These are phyloP conservation scores for Xylaria venustula DNA, from an alignment of 495 filamentous ascomycete genomes.

Conservation along the genomic window DNA sequence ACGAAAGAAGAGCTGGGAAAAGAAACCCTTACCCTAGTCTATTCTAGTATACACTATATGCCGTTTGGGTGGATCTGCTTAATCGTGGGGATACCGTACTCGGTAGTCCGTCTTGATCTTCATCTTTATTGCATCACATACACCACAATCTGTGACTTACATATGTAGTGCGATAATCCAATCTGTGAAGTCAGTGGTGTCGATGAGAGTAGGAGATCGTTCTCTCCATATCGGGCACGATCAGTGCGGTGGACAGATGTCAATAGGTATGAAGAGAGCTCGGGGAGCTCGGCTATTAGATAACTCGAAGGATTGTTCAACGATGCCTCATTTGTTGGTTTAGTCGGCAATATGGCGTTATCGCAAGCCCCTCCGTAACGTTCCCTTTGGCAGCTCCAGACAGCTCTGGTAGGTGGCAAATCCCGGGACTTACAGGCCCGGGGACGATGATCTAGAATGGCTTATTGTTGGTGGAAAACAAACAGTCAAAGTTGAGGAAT, in stretches of 20 bases:
- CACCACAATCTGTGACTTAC: no score
- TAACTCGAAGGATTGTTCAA: not conserved
- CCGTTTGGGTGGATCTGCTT: not conserved
- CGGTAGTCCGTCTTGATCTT: no score
- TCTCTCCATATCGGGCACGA: no score
- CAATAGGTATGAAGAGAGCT: not conserved
- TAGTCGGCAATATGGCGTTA: not conserved
- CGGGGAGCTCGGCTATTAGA: not conserved
- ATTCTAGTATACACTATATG: not conserved
- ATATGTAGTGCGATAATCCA: no score
- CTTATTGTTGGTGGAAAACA: not conserved
- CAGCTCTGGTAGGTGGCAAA: not conserved
- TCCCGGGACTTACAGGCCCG: not conserved
- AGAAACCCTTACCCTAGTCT: slow-evolving; percentile 28
- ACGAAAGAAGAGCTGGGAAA: not conserved
- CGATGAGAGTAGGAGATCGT: no score
- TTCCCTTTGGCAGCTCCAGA: slow-evolving; percentile 7
- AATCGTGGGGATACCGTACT: not conserved
- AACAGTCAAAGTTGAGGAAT: no score
- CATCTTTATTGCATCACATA: no score
- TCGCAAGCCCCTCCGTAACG: not conserved
- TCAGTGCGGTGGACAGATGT: slow-evolving; percentile 1
- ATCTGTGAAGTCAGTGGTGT: no score
- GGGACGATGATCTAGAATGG: slow-evolving; percentile 4
- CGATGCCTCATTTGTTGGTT: not conserved